A percentile compares a stretch with the other conserved stretches of the same genome.
Conservation (phyloP, 805 yeast species). For the Candida qinlingensis region DNA sequence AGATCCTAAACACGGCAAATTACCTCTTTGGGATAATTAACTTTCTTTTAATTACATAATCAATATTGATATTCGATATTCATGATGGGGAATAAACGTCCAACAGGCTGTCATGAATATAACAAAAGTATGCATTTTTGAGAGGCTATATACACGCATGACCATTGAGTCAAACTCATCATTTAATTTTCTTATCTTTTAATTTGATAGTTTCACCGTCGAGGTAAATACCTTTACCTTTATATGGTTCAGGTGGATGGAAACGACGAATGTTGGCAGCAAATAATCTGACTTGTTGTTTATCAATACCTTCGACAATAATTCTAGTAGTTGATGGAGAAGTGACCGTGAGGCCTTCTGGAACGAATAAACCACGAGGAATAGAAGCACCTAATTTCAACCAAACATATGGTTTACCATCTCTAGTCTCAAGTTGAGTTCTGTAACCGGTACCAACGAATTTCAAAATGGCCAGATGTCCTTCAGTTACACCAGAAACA, state of each 20-base stretch:
- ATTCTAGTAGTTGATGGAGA: constrained; percentile 85
- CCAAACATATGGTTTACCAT: constrained; percentile 48
- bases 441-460: constrained; percentile 97
- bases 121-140: not conserved
- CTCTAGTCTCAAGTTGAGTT: constrained; percentile 62
- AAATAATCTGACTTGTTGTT: constrained; percentile 79
- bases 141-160: constrained; percentile 1
- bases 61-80: too few species aligned
- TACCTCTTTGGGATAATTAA: not conserved
- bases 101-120: not conserved
- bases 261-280: constrained; percentile 83
- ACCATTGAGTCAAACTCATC: constrained; percentile 14
- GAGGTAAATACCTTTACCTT: constrained; percentile 95
- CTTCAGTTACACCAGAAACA: constrained; percentile 85
- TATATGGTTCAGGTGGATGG: constrained; percentile 97
- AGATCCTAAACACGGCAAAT: not conserved
- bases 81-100: too few species aligned
- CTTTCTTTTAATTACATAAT: not conserved
- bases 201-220: constrained; percentile 86
- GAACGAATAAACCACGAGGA: constrained; percentile 70
- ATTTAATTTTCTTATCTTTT: constrained; percentile 92
- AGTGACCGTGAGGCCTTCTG: constrained; percentile 66
- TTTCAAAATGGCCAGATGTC: constrained; percentile 80
- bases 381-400: constrained; percentile 87
- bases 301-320: constrained; percentile 80